phyloP scores from a whole-genome alignment of 208 protist species.

The Wallacemonas sp. region DNA sequence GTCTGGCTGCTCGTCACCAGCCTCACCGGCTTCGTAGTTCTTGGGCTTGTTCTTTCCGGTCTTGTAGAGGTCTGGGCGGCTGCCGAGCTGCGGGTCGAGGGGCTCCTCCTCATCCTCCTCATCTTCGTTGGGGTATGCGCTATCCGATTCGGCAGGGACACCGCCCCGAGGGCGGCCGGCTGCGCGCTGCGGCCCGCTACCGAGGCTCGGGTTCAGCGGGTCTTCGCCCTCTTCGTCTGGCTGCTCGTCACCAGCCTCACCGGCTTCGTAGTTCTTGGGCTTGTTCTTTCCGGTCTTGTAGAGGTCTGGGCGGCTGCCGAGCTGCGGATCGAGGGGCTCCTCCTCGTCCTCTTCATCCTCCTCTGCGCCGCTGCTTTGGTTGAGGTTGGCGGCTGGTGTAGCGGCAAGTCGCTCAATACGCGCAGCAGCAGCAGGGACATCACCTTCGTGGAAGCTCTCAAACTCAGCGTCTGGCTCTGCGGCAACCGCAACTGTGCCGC shows the following conservation, averaged over 20 bases:
- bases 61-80: conserved; percentile 13
- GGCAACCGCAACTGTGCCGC: conserved; percentile 20
- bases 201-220: conserved; percentile 4
- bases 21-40: conserved; percentile 12
- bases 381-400: neutral
- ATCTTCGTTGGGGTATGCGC: neutral
- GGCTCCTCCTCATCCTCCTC: conserved; percentile 19
- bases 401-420: conserved; percentile 27
- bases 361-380: neutral
- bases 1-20: conserved; percentile 6
- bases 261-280: conserved; percentile 9
- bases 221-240: conserved; percentile 9
- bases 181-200: neutral
- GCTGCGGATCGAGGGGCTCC: conserved; percentile 2
- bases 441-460: conserved; percentile 34
- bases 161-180: neutral
- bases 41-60: conserved; percentile 7
- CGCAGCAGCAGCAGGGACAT: conserved; percentile 15
- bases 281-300: conserved; percentile 15
- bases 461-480: conserved; percentile 30
- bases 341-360: conserved; percentile 16
- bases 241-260: conserved; percentile 7
- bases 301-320: conserved; percentile 9
- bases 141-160: neutral
- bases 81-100: conserved; percentile 2